Evolutionary conservation across 2,329 filamentous ascomycete genomes (phyloP).

Genomic region (Xylariales sp.): DNA sequence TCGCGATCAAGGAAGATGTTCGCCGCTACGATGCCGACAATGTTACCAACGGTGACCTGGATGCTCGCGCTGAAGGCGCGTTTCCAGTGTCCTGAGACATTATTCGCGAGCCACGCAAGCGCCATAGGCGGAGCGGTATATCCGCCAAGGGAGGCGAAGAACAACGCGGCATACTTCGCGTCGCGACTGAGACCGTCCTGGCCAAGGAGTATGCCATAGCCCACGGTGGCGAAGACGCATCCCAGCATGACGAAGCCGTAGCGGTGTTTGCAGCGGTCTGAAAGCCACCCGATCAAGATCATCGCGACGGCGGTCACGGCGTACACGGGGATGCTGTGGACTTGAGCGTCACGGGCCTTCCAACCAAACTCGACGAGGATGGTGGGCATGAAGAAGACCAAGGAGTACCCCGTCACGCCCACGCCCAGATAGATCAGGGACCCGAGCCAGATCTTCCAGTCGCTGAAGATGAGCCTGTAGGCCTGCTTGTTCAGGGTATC

Average conservation of each 20-base stretch:
- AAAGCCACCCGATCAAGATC: slow-evolving; percentile 49
- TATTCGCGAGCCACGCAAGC: slow-evolving; percentile 64
- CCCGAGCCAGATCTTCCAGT: slow-evolving; percentile 57
- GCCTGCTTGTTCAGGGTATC: slow-evolving; percentile 49
- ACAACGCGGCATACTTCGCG: slow-evolving; percentile 53
- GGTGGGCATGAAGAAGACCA: slow-evolving; percentile 56
- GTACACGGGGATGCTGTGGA: slow-evolving; percentile 55
- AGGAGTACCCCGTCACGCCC: slow-evolving; percentile 50
- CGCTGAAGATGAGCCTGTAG: slow-evolving; percentile 48
- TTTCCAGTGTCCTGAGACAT: slow-evolving; percentile 65
- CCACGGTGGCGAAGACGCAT: slow-evolving; percentile 46
- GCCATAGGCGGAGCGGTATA: slow-evolving; percentile 51
- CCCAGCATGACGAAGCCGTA: slow-evolving; percentile 51
- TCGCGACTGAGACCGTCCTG: slow-evolving; percentile 45
- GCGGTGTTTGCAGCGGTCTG: slow-evolving; percentile 52
- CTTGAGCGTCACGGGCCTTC: slow-evolving; percentile 51
- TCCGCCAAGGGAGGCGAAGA: slow-evolving; percentile 52
- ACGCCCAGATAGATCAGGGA: slow-evolving; percentile 49
- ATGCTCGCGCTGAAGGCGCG: slow-evolving; percentile 60
- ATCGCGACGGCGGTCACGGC: slow-evolving; percentile 50
- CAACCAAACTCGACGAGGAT: slow-evolving; percentile 56
- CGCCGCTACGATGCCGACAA: slow-evolving; percentile 53
- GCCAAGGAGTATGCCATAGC: slow-evolving; percentile 51
- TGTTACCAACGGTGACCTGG: slow-evolving; percentile 63
- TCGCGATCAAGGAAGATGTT: slow-evolving; percentile 52